phyloP scores from a whole-genome alignment of 139 green algal genomes.

The Zygnema circumcarinatum region DNA sequence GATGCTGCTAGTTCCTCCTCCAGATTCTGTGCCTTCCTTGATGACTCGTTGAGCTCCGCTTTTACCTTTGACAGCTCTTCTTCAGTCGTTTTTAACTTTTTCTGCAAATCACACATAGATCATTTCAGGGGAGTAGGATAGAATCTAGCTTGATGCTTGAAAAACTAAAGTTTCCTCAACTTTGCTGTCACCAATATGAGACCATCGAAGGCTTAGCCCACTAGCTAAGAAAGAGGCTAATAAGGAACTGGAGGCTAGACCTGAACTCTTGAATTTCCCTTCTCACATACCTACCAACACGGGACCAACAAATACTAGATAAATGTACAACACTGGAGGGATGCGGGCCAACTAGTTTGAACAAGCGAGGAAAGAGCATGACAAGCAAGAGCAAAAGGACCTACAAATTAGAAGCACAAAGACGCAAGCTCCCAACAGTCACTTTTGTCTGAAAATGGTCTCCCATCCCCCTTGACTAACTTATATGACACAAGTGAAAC shows the following conservation, averaged over 20 bases:
- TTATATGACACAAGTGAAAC: too few species aligned
- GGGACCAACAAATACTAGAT: too few species aligned
- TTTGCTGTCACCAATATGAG: too few species aligned
- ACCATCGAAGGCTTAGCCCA: not conserved
- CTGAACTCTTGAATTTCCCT: not conserved
- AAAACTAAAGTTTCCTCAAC: not conserved
- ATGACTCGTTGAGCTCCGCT: not conserved
- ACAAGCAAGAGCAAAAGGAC: too few species aligned
- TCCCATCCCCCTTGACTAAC: too few species aligned
- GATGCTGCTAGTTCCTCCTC: not conserved
- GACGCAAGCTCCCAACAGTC: too few species aligned
- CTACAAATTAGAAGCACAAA: too few species aligned
- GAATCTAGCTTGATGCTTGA: not conserved
- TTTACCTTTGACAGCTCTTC: not conserved
- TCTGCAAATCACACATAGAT: not conserved
- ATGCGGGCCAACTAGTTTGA: too few species aligned
- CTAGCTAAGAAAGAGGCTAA: not conserved
- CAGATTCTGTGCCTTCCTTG: not conserved
- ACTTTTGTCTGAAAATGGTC: too few species aligned
- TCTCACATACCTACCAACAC: too few species aligned
- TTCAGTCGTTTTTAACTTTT: not conserved
- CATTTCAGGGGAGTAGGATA: not conserved
- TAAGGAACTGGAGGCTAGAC: not conserved
- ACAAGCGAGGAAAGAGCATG: too few species aligned
- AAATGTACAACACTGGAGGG: too few species aligned